Evolutionary conservation across 768 basidiomycete genomes (phyloP).

Genomic region (Mycena haematopus): DNA sequence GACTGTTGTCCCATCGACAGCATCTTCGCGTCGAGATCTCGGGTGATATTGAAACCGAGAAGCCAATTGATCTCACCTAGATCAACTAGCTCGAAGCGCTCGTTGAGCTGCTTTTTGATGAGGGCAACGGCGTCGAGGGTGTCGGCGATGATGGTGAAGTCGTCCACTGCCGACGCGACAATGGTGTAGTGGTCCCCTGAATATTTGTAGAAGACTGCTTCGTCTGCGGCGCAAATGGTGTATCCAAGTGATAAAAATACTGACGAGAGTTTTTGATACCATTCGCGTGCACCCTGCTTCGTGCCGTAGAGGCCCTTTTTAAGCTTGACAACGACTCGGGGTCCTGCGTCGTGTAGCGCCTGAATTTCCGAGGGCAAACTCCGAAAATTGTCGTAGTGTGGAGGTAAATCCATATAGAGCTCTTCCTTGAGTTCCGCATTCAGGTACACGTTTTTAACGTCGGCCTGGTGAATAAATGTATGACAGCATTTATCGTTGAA

Average conservation of each 20-base stretch:
- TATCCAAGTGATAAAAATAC: constrained; percentile 18
- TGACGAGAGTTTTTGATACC: constrained; percentile 34
- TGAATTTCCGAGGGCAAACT: constrained; percentile 28
- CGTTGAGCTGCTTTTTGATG: constrained; percentile 22
- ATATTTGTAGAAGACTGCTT: constrained; percentile 28
- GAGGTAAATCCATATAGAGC: constrained; percentile 31
- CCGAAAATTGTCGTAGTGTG: constrained; percentile 29
- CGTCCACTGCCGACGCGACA: constrained; percentile 31
- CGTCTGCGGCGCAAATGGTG: constrained; percentile 18
- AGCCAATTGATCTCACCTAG: constrained; percentile 37
- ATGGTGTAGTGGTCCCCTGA: constrained; percentile 23
- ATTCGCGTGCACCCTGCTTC: constrained; percentile 38
- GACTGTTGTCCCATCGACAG: constrained; percentile 35
- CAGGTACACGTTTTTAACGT: too few relatives aligned
- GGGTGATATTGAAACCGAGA: constrained; percentile 35
- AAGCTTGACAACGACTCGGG: constrained; percentile 30
- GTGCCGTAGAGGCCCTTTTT: constrained; percentile 20
- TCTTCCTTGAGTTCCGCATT: constrained; percentile 35
- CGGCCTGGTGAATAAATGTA: constrained; percentile 24
- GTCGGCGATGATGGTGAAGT: constrained; percentile 34
- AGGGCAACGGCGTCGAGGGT: constrained; percentile 30
- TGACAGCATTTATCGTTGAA: too few relatives aligned
- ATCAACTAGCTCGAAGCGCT: constrained; percentile 33
- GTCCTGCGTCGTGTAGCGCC: constrained; percentile 45
- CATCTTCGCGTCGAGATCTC: constrained; percentile 28